Conservation (phyloP, 495 filamentous ascomycete genomes). For the Sporormia fimetaria region DNA sequence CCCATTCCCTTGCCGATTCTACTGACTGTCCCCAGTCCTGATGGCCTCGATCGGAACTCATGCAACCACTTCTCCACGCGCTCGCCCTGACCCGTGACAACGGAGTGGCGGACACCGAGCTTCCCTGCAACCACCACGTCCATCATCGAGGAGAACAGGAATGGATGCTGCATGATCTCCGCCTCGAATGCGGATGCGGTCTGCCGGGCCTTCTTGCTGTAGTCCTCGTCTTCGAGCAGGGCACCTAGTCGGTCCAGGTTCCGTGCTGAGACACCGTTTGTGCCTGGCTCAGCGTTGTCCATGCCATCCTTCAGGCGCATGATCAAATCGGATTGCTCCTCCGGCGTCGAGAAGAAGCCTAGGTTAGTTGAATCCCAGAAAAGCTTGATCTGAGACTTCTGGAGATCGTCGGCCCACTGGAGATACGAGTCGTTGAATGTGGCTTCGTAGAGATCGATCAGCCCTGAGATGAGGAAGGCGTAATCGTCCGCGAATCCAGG, state of each 20-base stretch:
- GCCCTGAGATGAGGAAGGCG: conserved; percentile 72
- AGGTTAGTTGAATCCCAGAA: conserved; percentile 41
- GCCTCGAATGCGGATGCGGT: conserved; percentile 77
- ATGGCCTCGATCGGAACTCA: conserved; percentile 17
- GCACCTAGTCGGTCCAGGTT: conserved; percentile 72
- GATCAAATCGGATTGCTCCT: conserved; percentile 56
- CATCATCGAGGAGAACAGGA: conserved; percentile 72
- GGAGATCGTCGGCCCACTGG: conserved; percentile 71
- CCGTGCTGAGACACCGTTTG: conserved; percentile 71
- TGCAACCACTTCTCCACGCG: conserved; percentile 24
- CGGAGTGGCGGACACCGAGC: conserved; percentile 45
- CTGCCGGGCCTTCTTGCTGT: conserved; percentile 52
- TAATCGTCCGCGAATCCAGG: conserved; percentile 90
- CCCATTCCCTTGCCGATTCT: conserved; percentile 24
- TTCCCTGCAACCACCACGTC: conserved; percentile 57
- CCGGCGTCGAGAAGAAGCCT: conserved; percentile 80
- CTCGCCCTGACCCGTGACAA: conserved; percentile 30
- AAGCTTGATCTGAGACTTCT: conserved; percentile 43
- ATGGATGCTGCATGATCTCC: conserved; percentile 85
- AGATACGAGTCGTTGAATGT: conserved; percentile 74
- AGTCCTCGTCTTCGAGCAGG: conserved; percentile 55
- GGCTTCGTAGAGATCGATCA: conserved; percentile 79
- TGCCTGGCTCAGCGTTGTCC: conserved; percentile 77
- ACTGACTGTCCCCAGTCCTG: conserved; percentile 25
- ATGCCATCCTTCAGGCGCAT: conserved; percentile 88